Percentiles rank a stretch among this genome's conserved stretches.
Evolutionary conservation across 163 green algal species (phyloP).

Genomic region (Scenedesmus sp.): DNA sequence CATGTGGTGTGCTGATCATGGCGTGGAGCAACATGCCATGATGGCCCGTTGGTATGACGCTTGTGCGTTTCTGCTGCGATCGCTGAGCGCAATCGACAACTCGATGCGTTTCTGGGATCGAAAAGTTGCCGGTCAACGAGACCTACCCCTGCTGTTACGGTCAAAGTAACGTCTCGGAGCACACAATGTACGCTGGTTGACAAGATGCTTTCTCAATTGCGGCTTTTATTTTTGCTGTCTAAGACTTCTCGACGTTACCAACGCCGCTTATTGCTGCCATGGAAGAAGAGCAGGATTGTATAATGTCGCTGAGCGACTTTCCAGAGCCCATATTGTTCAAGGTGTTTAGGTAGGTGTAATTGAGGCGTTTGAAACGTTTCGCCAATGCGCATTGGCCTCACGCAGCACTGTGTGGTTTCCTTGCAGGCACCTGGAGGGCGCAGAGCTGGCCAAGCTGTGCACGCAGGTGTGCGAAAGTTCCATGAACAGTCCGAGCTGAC

Average conservation of each 20-base stretch:
- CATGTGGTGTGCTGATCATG: too few relatives aligned
- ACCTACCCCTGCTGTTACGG: not conserved
- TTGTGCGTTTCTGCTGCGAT: too few relatives aligned
- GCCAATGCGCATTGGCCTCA: not conserved
- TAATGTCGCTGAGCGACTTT: conserved; percentile 20
- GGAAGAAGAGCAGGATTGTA: not conserved
- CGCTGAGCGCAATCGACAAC: too few relatives aligned
- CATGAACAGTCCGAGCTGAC: not conserved
- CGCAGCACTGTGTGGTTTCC: not conserved
- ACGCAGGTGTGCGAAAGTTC: not conserved
- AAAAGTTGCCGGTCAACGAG: too few relatives aligned
- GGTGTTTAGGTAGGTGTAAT: not conserved
- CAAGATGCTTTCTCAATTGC: too few relatives aligned
- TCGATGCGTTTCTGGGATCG: too few relatives aligned
- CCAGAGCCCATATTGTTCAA: conserved; percentile 15
- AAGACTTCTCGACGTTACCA: not conserved
- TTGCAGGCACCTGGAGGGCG: conserved; percentile 31
- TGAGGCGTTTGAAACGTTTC: too few relatives aligned
- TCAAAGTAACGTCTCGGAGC: not conserved
- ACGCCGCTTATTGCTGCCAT: not conserved
- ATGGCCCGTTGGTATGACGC: too few relatives aligned
- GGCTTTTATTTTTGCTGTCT: not conserved
- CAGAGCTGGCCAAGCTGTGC: not conserved
- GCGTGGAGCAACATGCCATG: too few relatives aligned
- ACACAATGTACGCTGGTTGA: not conserved